phyloP scores from a whole-genome alignment of 2,329 filamentous ascomycete species.

The Diaporthe sp. region DNA sequence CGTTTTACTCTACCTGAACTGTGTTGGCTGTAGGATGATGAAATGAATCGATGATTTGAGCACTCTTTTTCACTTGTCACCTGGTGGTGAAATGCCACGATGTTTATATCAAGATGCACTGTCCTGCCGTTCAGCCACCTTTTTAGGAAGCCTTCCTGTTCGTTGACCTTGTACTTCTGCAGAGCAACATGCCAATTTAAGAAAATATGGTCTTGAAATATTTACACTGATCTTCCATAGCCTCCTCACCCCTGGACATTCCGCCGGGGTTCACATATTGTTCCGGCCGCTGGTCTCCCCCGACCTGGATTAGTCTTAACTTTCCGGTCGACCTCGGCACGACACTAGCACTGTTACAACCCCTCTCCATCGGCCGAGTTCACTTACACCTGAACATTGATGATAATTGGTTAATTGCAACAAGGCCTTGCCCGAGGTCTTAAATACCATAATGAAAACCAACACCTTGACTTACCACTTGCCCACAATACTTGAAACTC shows the following conservation, averaged over 20 bases:
- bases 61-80: not conserved
- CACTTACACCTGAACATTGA: not conserved
- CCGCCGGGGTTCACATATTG: not conserved
- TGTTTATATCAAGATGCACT: not conserved
- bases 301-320: too few relatives aligned
- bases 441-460: not conserved
- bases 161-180: not conserved
- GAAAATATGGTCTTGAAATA: not conserved
- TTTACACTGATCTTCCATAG: not conserved
- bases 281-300: not conserved
- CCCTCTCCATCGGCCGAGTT: slow-evolving; percentile 2
- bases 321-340: slow-evolving; percentile 15
- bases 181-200: not conserved
- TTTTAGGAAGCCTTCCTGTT: not conserved
- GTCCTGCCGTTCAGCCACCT: not conserved
- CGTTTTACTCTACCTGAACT: too few relatives aligned
- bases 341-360: slow-evolving; percentile 1
- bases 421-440: not conserved
- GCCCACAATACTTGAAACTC: not conserved
- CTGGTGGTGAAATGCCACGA: not conserved
- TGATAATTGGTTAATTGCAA: not conserved
- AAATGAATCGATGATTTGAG: not conserved
- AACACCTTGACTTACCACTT: not conserved
- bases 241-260: not conserved
- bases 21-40: not conserved